Base-by-base conservation (phyloP, 345 rosid genomes). In the Arabis hirsuta region DNA sequence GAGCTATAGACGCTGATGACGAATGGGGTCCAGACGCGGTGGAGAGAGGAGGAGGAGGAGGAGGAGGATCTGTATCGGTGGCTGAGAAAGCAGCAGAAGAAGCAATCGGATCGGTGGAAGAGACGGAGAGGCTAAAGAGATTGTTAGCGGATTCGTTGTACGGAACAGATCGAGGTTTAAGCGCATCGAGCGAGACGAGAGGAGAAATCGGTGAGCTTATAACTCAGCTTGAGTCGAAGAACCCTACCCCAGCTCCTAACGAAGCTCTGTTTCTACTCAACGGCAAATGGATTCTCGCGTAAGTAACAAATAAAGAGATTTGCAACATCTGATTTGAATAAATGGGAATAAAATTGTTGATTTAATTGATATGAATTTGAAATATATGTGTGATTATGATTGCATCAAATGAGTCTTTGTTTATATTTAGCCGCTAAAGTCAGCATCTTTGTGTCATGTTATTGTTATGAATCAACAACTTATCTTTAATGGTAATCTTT, bases 261-360 rank as follows among this genome's bases (percentile, higher is more conserved):
- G 90, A 91, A 47, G 95, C 97, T 41, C 68, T 91, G 73, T 53
- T 85, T 77, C 81, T 84, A 58, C 95, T 94, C 81, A 85, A 91
- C 48, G 97, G 92, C 67, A 91, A 94, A 77, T 94, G 98, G 98
- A 84, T 89, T 78, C 96, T 94, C 24, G 90, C 84, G 97, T 94
- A 85, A 84, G 92, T 74, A 34, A 6, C 38, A 34, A 34, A 34
- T 22, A 22, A 22, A 22, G 24, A 22, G 24, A 22, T 22, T 22
- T 22, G 24, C 24, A 22, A 22, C 24, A 22, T 22, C 24, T 22
- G 24, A 22, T 22, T 22, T 22, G 24, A 22, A 22, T 22, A 22
- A 27, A 27, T 27, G 3, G 29, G 29, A 27, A 27, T 27, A 27
- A 27, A 27, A 4, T 27, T 27, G 4, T 4, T n/a, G n/a, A n/a